phyloP scores from a whole-genome alignment of 2,329 filamentous ascomycete species.

The Ophiostoma himal-ulmi region DNA sequence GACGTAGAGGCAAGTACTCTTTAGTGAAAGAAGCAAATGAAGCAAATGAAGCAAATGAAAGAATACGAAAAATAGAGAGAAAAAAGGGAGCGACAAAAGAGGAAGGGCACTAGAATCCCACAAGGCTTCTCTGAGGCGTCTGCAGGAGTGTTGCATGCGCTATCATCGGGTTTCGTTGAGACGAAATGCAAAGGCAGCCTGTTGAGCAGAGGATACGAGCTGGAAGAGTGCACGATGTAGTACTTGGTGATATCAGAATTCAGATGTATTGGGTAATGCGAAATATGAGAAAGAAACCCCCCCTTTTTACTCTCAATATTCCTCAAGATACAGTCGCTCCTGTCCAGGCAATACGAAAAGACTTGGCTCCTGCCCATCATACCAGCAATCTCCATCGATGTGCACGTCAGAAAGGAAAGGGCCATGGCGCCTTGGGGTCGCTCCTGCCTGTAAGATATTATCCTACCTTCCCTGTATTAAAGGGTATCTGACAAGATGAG shows the following conservation, averaged over 20 bases:
- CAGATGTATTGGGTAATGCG: not conserved
- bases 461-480: not conserved
- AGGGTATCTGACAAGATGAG: not conserved
- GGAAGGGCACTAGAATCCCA: not conserved
- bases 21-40: not conserved
- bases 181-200: not conserved
- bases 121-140: slow-evolving; percentile 1
- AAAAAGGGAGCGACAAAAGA: not conserved
- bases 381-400: not conserved
- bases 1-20: not conserved
- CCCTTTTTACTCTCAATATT: not conserved
- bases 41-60: not conserved
- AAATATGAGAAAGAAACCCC: not conserved
- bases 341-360: slow-evolving; percentile 1
- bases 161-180: not conserved
- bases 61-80: not conserved
- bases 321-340: not conserved
- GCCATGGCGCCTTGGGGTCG: not conserved
- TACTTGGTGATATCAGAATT: slow-evolving; percentile 1
- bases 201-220: not conserved
- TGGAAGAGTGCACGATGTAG: not conserved
- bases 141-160: not conserved
- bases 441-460: not conserved
- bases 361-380: not conserved
- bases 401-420: not conserved